Percentiles rank a stretch among this genome's conserved stretches.
Evolutionary conservation across 2,329 filamentous ascomycete genomes (phyloP).

Genomic region (Sclerotinia glacialis): DNA sequence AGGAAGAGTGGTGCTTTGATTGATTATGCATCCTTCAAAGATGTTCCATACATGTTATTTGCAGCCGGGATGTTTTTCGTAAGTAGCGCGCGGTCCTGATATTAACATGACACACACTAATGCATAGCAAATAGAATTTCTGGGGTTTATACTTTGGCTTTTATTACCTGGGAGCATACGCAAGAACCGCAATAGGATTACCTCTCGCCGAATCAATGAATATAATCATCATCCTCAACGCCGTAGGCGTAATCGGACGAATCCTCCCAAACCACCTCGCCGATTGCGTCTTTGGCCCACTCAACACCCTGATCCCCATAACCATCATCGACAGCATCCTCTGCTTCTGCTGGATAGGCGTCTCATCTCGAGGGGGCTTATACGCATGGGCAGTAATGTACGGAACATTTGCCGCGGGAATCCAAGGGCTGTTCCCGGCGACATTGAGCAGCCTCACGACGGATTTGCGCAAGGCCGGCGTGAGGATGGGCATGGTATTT

Average conservation of each 20-base stretch:
- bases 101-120: constrained; percentile 8
- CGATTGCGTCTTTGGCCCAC: constrained; percentile 49
- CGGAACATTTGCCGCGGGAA: constrained; percentile 49
- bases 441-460: constrained; percentile 50
- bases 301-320: constrained; percentile 51
- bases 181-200: constrained; percentile 41
- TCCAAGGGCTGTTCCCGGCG: constrained; percentile 53
- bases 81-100: constrained; percentile 23
- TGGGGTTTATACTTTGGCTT: constrained; percentile 48
- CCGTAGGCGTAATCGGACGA: constrained; percentile 49
- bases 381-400: constrained; percentile 52
- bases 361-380: constrained; percentile 44
- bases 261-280: constrained; percentile 48
- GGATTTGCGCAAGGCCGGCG: constrained; percentile 52
- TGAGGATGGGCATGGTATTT: constrained; percentile 57
- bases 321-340: constrained; percentile 39
- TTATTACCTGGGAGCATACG: constrained; percentile 42
- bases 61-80: constrained; percentile 43
- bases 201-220: constrained; percentile 47
- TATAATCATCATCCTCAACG: constrained; percentile 53
- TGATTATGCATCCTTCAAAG: constrained; percentile 47
- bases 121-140: constrained; percentile 35
- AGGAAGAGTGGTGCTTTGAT: constrained; percentile 45
- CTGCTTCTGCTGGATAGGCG: constrained; percentile 50
- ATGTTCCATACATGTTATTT: constrained; percentile 47